Evolutionary conservation across 2,329 filamentous ascomycete genomes (phyloP).

Genomic region (Penicillium freii): DNA sequence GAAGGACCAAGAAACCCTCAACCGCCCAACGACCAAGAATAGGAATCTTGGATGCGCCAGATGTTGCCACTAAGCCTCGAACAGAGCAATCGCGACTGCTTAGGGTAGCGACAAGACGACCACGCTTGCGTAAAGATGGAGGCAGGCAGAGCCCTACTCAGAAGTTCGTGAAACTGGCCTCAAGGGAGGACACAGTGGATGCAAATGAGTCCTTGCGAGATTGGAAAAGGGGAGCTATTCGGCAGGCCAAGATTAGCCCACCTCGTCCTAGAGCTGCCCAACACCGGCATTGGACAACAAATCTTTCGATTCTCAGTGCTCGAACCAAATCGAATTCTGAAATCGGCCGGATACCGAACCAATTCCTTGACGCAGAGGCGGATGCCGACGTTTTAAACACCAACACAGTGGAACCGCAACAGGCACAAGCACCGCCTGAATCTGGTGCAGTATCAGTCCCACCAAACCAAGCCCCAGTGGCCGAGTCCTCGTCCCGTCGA

Average conservation of each 20-base stretch:
- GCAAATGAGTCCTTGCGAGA: slow-evolving; percentile 49
- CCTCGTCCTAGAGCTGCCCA: slow-evolving; percentile 20
- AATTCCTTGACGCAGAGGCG: neutral
- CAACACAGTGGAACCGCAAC: slow-evolving; percentile 3
- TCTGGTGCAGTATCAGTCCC: slow-evolving; percentile 2
- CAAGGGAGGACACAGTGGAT: slow-evolving; percentile 54
- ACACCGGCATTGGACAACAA: slow-evolving; percentile 24
- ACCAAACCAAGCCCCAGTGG: neutral
- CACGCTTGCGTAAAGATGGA: slow-evolving; percentile 47
- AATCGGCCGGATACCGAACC: slow-evolving; percentile 5
- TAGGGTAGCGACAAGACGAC: slow-evolving; percentile 54
- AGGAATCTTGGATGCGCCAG: slow-evolving; percentile 54
- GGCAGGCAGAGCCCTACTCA: slow-evolving; percentile 52
- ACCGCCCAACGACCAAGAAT: slow-evolving; percentile 28
- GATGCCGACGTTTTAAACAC: slow-evolving; percentile 4
- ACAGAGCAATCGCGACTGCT: slow-evolving; percentile 53
- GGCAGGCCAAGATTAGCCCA: slow-evolving; percentile 25
- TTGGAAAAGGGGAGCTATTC: slow-evolving; percentile 52
- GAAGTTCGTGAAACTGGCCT: slow-evolving; percentile 55
- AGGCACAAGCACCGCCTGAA: neutral
- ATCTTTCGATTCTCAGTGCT: slow-evolving; percentile 20
- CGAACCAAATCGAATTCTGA: slow-evolving; percentile 5
- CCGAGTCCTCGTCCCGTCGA: neutral
- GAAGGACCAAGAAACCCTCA: slow-evolving; percentile 24
- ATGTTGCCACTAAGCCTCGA: slow-evolving; percentile 29